phyloP scores from a whole-genome alignment of 768 basidiomycete genomes.

The Glaciozyma martinii region DNA sequence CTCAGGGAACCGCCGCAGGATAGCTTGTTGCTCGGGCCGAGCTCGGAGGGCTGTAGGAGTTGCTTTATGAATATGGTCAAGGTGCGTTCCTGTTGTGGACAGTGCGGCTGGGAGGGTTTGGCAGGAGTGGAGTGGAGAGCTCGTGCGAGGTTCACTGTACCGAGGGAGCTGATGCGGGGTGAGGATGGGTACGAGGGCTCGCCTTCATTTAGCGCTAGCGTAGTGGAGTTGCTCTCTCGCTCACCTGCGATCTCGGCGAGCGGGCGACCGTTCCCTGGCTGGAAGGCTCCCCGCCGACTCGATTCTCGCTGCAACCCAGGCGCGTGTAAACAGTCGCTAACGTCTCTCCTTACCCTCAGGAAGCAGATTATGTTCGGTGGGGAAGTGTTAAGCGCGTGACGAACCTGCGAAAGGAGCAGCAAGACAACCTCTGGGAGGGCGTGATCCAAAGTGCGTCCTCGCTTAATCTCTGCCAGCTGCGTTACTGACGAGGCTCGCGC shows the following conservation, averaged over 20 bases:
- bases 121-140: too few species aligned
- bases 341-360: slow-evolving; percentile 59
- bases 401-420: slow-evolving; percentile 75
- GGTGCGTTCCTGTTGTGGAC: slow-evolving; percentile 37
- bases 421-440: slow-evolving; percentile 95
- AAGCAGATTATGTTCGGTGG: slow-evolving; percentile 95
- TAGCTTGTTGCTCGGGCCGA: slow-evolving; percentile 70
- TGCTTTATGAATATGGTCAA: slow-evolving; percentile 93
- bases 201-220: too few species aligned
- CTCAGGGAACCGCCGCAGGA: slow-evolving; percentile 78
- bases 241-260: too few species aligned
- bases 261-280: too few species aligned
- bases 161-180: too few species aligned
- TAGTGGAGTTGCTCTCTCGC: too few species aligned
- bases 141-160: too few species aligned
- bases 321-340: too few species aligned
- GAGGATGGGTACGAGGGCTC: too few species aligned
- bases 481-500: slow-evolving; percentile 2
- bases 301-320: too few species aligned
- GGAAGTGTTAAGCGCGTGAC: slow-evolving; percentile 92
- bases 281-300: too few species aligned
- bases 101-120: too few species aligned
- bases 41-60: slow-evolving; percentile 77
- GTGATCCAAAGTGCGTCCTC: slow-evolving; percentile 73
- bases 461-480: neutral